A percentile compares a stretch with the other conserved stretches of the same genome.
These are phyloP conservation scores for Tuber borchii DNA, from an alignment of 495 filamentous ascomycete genomes.

Conservation along the genomic window DNA sequence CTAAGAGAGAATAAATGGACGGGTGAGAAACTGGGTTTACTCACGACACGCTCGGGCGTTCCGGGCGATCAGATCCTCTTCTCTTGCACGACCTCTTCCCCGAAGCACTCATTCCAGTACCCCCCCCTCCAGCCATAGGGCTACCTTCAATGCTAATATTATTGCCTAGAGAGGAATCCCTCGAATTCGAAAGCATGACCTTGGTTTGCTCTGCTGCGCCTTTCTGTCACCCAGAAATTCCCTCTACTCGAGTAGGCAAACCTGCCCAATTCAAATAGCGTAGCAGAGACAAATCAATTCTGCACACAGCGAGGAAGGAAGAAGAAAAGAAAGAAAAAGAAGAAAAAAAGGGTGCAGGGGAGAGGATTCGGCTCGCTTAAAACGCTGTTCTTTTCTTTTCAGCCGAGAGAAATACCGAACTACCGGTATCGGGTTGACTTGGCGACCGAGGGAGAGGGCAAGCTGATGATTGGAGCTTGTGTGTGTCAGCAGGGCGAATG, in stretches of 20 bases:
- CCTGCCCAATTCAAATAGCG: neutral
- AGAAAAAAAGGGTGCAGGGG: neutral
- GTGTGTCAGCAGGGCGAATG: neutral
- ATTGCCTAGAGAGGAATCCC: neutral
- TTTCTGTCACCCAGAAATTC: neutral
- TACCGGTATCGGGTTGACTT: neutral
- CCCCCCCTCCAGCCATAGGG: neutral
- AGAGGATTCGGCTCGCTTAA: conserved; percentile 1
- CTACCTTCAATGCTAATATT: neutral
- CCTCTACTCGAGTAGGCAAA: neutral
- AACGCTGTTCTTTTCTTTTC: neutral
- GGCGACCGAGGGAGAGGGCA: neutral
- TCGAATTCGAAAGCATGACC: neutral
- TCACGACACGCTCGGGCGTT: conserved; percentile 4
- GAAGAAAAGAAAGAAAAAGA: too few relatives aligned
- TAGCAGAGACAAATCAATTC: neutral
- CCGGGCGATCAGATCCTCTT: neutral
- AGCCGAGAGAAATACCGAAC: neutral
- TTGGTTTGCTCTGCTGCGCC: neutral
- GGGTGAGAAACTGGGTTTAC: conserved; percentile 5
- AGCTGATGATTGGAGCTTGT: neutral
- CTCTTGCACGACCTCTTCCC: neutral
- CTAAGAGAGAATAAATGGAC: neutral
- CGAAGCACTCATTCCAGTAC: neutral
- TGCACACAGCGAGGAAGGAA: neutral